Percentiles rank a stretch among this genome's conserved stretches.
Evolutionary conservation across 2,329 filamentous ascomycete genomes (phyloP).

Genomic region (Chaetomium strumarium): DNA sequence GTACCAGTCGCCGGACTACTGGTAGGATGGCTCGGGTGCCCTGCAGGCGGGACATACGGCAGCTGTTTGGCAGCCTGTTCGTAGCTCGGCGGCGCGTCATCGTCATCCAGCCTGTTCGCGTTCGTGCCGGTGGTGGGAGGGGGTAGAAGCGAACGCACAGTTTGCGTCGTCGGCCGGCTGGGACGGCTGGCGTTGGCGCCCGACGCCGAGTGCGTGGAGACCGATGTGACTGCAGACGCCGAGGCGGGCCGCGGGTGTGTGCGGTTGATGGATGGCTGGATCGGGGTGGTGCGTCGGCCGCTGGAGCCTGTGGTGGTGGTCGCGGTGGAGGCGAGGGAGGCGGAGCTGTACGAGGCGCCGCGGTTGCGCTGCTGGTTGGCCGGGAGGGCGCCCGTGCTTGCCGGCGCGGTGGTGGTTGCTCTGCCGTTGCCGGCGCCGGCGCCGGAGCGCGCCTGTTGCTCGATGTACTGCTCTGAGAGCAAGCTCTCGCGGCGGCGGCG

Average conservation of each 20-base stretch:
- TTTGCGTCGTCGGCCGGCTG: constrained; percentile 26
- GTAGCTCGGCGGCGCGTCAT: constrained; percentile 52
- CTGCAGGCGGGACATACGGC: constrained; percentile 47
- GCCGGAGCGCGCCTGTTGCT: constrained; percentile 48
- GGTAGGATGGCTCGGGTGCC: constrained; percentile 44
- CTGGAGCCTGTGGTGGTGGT: neutral
- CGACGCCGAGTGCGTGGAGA: too few species aligned
- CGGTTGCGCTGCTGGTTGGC: neutral
- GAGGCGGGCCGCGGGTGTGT: neutral
- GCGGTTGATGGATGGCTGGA: neutral
- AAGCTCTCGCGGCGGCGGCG: constrained; percentile 60
- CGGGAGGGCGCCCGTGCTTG: neutral
- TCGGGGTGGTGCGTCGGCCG: neutral
- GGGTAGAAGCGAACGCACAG: constrained; percentile 43
- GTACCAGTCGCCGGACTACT: constrained; percentile 31
- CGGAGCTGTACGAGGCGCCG: neutral
- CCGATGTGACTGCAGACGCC: neutral
- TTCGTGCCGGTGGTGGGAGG: constrained; percentile 33
- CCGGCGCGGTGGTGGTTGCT: constrained; percentile 5
- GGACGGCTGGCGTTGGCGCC: neutral
- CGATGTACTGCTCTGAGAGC: constrained; percentile 64
- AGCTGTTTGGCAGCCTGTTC: constrained; percentile 49
- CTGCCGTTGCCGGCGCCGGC: neutral
- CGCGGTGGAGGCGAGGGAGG: constrained; percentile 8
- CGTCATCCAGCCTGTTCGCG: constrained; percentile 35